A percentile compares a stretch with the other conserved stretches of the same genome.
phyloP scores from a whole-genome alignment of 257 asterid genomes.

The Capsicum rhomboideum region DNA sequence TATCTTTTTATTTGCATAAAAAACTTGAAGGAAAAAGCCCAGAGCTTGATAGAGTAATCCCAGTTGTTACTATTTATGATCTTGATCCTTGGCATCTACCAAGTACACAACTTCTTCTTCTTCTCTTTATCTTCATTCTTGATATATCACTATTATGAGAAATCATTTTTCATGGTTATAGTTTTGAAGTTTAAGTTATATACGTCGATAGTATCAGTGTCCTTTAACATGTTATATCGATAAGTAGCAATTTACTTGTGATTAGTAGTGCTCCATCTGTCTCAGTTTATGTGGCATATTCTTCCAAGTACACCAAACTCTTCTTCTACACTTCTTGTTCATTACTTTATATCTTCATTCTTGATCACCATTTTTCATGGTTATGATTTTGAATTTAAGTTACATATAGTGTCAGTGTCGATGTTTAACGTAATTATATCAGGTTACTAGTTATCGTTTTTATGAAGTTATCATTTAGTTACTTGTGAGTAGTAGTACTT shows the following conservation, averaged over 20 bases:
- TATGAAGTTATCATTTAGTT: too few relatives aligned
- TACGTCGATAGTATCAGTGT: background rate
- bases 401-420: too few relatives aligned
- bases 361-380: too few relatives aligned
- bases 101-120: constrained; percentile 10
- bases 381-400: too few relatives aligned
- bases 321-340: too few relatives aligned
- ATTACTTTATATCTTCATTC: too few relatives aligned
- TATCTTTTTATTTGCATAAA: constrained; percentile 56
- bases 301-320: too few relatives aligned
- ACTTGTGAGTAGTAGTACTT: background rate
- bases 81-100: constrained; percentile 75
- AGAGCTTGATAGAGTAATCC: constrained; percentile 44
- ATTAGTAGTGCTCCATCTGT: too few relatives aligned
- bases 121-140: background rate
- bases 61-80: constrained; percentile 42
- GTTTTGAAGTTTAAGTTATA: background rate
- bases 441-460: too few relatives aligned
- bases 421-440: too few relatives aligned
- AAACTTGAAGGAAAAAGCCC: constrained; percentile 28
- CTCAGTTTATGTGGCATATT: too few relatives aligned
- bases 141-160: background rate
- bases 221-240: background rate
- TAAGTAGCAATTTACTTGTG: too few relatives aligned
- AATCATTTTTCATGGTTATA: background rate